Base-by-base conservation (phyloP, 1,139 yeast species). In the Candida albicans region DNA sequence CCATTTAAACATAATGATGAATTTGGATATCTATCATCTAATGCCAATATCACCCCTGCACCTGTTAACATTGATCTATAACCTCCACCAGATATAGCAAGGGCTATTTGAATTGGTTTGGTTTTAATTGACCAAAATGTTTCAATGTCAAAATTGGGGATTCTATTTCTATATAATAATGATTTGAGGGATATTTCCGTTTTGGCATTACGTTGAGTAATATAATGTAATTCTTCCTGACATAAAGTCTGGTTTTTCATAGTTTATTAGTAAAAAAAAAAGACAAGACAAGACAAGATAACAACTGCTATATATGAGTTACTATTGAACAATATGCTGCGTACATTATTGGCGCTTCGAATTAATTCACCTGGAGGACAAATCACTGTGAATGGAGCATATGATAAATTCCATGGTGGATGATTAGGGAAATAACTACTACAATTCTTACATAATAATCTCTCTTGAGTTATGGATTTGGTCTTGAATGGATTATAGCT, bases 51-150 rank as follows among this genome's bases (percentile, higher is more conserved):
- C 12, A 76, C 70, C 1, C 93, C 93, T 2, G 84, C 84, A 2
- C 85, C 86, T 3, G 77, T 73, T 10, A 85, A 57, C 80, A 85
- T 77, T 1, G 91, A 77, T 47, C 91, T 64, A 52, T 81, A 83
- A 0, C 90, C 89, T 9, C 93, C 93, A 3, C 93, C 93, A 4
- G 90, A 83, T 26, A 85, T 58, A 0, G 87, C 82, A 8, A 83
- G 49, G 0, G 82, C 85, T 11, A 82, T 67, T 8, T 57, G 63
- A 0, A 73, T 66, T 0, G 75, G 67, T 31, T 59, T 58, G 3
- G 58, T 44, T 27, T 52, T 50, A 1, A 37, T 31, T 1, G 28
- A 7, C 33, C 51, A 42, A 42, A 61, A 65, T 5, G 44, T 31
- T 3, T 59, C 54, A 14, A 61, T 52, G 46, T 73, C 64, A 42